Conservation (phyloP, 1,284 basidiomycete species). For the Salmacisia buchloeana region DNA sequence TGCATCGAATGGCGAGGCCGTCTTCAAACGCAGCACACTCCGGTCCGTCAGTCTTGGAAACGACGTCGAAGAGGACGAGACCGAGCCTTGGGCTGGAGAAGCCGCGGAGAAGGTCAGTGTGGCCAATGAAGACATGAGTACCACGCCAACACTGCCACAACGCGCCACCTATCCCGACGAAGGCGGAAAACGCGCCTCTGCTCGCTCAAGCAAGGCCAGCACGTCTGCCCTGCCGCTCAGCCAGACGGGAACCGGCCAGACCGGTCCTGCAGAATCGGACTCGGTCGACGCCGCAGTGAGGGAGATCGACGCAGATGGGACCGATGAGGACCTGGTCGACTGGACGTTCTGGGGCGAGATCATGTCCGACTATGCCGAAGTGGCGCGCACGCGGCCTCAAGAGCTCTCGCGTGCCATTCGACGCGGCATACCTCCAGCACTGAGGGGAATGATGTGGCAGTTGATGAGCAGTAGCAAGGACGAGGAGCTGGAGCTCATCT, state of each 20-base stretch:
- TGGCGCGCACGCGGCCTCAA: constrained; percentile 56
- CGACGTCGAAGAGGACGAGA: neutral
- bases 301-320: constrained; percentile 14
- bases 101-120: neutral
- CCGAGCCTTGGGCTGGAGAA: neutral
- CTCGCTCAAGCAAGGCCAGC: too few relatives aligned
- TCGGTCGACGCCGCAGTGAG: neutral
- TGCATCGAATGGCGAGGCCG: neutral
- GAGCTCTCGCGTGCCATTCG: constrained; percentile 84
- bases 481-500: constrained; percentile 74
- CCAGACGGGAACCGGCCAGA: too few relatives aligned
- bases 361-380: constrained; percentile 60
- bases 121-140: neutral
- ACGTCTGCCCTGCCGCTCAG: neutral
- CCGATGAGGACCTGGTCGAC: constrained; percentile 43
- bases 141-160: neutral
- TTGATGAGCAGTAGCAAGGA: constrained; percentile 89
- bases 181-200: too few relatives aligned
- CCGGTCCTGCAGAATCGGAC: neutral
- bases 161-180: neutral
- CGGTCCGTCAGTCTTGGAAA: neutral
- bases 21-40: neutral
- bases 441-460: constrained; percentile 96
- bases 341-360: constrained; percentile 94
- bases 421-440: constrained; percentile 74